Percentiles rank a stretch among this genome's conserved stretches.
Conservation (phyloP, 441 rosid species). For the Bruguiera hainesii region DNA sequence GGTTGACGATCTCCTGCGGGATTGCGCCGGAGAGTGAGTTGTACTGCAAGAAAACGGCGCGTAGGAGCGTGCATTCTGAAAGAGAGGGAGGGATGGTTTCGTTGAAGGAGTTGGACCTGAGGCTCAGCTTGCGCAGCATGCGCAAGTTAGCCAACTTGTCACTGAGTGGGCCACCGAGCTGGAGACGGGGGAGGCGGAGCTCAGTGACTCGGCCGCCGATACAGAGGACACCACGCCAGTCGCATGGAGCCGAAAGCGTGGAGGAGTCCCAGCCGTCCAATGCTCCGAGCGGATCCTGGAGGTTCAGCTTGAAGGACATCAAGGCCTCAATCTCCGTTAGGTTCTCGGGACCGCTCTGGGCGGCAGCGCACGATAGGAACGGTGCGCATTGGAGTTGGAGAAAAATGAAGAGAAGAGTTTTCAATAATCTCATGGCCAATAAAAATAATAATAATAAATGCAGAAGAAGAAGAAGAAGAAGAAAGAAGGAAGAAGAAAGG, state of each 20-base stretch:
- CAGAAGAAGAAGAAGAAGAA: neutral
- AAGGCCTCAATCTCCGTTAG: constrained; percentile 66
- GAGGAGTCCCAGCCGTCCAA: constrained; percentile 73
- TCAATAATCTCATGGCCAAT: constrained; percentile 10
- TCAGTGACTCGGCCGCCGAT: constrained; percentile 57
- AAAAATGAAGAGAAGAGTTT: constrained; percentile 3
- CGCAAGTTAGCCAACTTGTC: constrained; percentile 51
- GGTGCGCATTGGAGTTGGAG: constrained; percentile 27
- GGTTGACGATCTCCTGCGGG: constrained; percentile 56
- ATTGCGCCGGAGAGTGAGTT: constrained; percentile 78
- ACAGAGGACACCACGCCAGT: constrained; percentile 77
- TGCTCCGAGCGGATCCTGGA: constrained; percentile 74
- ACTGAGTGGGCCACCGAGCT: constrained; percentile 62
- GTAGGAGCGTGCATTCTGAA: constrained; percentile 67
- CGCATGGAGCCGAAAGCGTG: constrained; percentile 75
- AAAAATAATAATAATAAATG: neutral
- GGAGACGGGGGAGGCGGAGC: constrained; percentile 73
- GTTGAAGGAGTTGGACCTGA: constrained; percentile 69
- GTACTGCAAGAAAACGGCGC: constrained; percentile 71
- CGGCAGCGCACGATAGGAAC: constrained; percentile 18
- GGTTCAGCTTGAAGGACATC: constrained; percentile 60
- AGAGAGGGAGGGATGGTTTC: constrained; percentile 80
- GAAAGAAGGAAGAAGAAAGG: neutral
- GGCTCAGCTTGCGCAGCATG: constrained; percentile 60
- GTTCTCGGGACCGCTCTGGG: constrained; percentile 21